Percentiles rank a stretch among this genome's conserved stretches.
Evolutionary conservation across 148 eudicot species (phyloP).

Genomic region (Agrostemma githago): DNA sequence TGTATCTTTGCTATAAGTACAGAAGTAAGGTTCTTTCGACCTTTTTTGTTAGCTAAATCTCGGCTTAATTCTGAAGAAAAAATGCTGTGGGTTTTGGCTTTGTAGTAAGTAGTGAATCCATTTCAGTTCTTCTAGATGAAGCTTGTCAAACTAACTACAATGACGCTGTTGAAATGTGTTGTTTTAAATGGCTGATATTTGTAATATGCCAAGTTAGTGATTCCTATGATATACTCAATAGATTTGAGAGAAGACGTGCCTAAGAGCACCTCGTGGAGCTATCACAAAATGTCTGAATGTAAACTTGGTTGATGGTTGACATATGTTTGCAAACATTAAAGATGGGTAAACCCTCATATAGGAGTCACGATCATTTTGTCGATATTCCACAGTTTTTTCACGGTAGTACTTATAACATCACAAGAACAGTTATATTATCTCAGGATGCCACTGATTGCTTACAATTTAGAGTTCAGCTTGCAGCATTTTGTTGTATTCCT

Average conservation of each 20-base stretch:
- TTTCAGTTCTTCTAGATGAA: not conserved
- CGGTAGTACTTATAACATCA: too few species aligned
- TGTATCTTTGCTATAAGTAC: not conserved
- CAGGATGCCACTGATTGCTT: not conserved
- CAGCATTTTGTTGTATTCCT: constrained; percentile 4
- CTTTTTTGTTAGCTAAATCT: not conserved
- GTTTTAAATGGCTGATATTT: not conserved
- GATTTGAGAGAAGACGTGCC: not conserved
- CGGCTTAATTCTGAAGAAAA: not conserved
- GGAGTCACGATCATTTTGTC: not conserved
- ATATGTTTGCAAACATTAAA: not conserved
- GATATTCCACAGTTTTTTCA: not conserved
- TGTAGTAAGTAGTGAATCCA: not conserved
- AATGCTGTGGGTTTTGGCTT: not conserved
- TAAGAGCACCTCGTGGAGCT: not conserved
- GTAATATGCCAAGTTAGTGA: not conserved
- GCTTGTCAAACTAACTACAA: not conserved
- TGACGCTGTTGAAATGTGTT: not conserved
- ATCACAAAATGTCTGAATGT: not conserved
- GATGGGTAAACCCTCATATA: not conserved
- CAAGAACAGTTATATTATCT: not conserved
- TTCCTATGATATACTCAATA: not conserved
- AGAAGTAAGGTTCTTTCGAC: not conserved
- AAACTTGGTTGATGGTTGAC: not conserved
- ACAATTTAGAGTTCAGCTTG: not conserved